These are phyloP conservation scores for Escallonia herrerae DNA, from an alignment of 129 eudicot species.

Conservation along the genomic window DNA sequence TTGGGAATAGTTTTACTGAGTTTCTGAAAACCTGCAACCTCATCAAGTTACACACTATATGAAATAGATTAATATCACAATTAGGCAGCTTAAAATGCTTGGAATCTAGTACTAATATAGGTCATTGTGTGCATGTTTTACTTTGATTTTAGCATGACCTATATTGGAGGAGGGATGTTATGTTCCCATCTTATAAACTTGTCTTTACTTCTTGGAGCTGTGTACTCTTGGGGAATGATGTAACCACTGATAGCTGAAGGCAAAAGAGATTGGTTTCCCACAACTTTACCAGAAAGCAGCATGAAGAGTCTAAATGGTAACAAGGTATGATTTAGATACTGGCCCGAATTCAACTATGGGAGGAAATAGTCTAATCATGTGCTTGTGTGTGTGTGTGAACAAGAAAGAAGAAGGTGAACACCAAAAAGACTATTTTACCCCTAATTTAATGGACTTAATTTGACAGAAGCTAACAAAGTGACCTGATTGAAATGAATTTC, in stretches of 20 bases:
- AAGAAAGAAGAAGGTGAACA: too few relatives aligned
- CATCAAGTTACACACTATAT: neutral
- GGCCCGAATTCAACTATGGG: neutral
- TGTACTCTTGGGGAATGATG: conserved; percentile 20
- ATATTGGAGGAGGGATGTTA: conserved; percentile 18
- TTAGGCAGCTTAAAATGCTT: neutral
- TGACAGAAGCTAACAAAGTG: too few relatives aligned
- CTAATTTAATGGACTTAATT: too few relatives aligned
- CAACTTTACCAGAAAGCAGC: conserved; percentile 14
- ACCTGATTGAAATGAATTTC: too few relatives aligned
- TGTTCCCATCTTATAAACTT: conserved; percentile 20
- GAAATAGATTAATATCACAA: neutral
- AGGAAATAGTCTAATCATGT: conserved; percentile 3
- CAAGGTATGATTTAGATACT: too few relatives aligned
- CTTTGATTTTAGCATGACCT: conserved; percentile 15
- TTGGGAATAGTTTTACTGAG: too few relatives aligned
- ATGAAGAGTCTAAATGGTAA: conserved; percentile 25
- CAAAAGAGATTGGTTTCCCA: conserved; percentile 18
- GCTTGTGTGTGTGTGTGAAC: conserved; percentile 7
- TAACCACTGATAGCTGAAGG: conserved; percentile 17
- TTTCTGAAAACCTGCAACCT: neutral
- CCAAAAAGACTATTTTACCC: too few relatives aligned
- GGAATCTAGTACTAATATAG: too few relatives aligned
- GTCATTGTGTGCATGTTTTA: conserved; percentile 9
- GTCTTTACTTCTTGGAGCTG: conserved; percentile 23